Base-by-base conservation (phyloP, 192 early-diverging fungal genomes). In the Hyaloraphidium curvatum region DNA sequence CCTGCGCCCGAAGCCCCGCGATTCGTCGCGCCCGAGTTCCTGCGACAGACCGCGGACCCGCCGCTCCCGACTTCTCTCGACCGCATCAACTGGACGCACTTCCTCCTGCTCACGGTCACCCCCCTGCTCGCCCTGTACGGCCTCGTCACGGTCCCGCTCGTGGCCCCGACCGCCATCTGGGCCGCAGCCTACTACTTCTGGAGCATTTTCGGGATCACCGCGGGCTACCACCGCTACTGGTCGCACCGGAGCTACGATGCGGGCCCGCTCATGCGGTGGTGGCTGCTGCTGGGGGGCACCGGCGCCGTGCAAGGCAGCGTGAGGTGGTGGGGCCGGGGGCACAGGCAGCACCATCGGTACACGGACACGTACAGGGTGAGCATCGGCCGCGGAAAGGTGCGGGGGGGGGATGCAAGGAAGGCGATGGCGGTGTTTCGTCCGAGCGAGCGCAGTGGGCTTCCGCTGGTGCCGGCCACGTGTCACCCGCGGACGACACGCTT, bases 271-370 rank as follows among this genome's bases (percentile, higher is more conserved):
- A 66, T 83, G 50, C 77, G 74, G 55, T 62, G 76, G 23, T 62
- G 76, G 16, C 69, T 84, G 27, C 64, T 71, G 16, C 54, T 84
- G n/a, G 68, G 71, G 2, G 78, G 80, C 40, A 69, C 75, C n/a
- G 77, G 78, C 29, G 78, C 86, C 5, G 75, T 87, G 3, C 73
- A 89, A 60, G 86, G 86, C 51, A 83, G 82, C 39, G 76, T 86
- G 53, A 73, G 79, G 39, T 89, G 86, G 86, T 89, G 86, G 86
- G 72, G 69, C 21, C 73, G 86, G 28, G 78, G 81, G 29, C 86
- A 89, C 63, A 80, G 86, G 51, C 80, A 82, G 54, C 86, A 89
- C 60, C 86, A 89, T 68, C 71, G 86, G 39, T 89, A 79, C 63
- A 89, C 86, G 23, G 86, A 89, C 61, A 84, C 84, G 7, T 71